phyloP scores from a whole-genome alignment of 441 rosid species.

The Populus hybrid region DNA sequence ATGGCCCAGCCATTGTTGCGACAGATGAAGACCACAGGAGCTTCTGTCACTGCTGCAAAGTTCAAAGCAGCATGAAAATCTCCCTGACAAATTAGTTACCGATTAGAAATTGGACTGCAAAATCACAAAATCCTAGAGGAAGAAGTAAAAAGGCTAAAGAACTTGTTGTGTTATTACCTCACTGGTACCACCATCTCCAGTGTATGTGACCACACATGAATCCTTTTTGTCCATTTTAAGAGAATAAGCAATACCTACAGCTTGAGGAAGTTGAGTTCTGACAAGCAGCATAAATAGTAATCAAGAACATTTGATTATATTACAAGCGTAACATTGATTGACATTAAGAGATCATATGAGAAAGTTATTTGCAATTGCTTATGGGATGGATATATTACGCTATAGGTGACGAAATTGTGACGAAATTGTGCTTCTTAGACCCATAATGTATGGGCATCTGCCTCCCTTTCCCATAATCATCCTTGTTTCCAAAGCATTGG shows the following conservation, averaged over 20 bases:
- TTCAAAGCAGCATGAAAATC: slow-evolving; percentile 92
- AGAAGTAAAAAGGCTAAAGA: not conserved
- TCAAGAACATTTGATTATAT: not conserved
- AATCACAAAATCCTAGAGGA: not conserved
- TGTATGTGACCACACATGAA: slow-evolving; percentile 69
- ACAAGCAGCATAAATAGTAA: not conserved
- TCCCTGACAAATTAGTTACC: slow-evolving; percentile 46
- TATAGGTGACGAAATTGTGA: slow-evolving; percentile 77
- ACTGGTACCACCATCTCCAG: slow-evolving; percentile 87
- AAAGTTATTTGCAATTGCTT: not conserved
- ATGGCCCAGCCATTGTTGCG: slow-evolving; percentile 97
- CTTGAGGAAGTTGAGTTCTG: slow-evolving; percentile 90
- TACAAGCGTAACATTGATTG: not conserved
- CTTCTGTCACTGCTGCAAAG: slow-evolving; percentile 84
- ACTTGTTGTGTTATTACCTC: slow-evolving; percentile 43
- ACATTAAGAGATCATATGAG: not conserved
- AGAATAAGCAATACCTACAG: slow-evolving; percentile 93
- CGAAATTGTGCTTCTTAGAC: slow-evolving; percentile 73
- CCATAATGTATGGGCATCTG: slow-evolving; percentile 98
- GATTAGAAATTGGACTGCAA: not conserved
- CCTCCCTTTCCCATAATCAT: slow-evolving; percentile 82
- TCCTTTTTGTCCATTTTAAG: slow-evolving; percentile 75
- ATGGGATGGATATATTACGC: slow-evolving; percentile 45
- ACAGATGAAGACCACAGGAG: slow-evolving; percentile 82
- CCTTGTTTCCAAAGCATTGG: slow-evolving; percentile 69